These are phyloP conservation scores for Nigrospora sphaerica DNA, from an alignment of 2,329 filamentous ascomycete species.

Conservation along the genomic window DNA sequence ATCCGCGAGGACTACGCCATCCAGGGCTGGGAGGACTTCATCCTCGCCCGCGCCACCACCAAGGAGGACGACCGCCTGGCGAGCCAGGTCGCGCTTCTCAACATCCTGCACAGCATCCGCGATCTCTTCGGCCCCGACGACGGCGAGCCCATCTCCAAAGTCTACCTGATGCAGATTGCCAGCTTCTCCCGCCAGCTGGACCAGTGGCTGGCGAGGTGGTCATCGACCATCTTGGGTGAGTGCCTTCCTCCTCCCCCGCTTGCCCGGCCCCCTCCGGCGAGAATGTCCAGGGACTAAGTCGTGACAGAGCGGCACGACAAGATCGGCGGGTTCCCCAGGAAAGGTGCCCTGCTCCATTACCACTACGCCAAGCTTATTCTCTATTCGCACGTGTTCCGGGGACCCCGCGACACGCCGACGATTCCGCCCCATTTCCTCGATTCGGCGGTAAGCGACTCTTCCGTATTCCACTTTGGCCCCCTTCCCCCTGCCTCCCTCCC, in stretches of 20 bases:
- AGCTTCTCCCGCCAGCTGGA: slow-evolving; percentile 26
- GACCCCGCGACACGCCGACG: slow-evolving; percentile 20
- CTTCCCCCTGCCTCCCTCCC: too few relatives aligned
- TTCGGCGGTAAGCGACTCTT: slow-evolving; percentile 11
- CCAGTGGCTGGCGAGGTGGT: slow-evolving; percentile 29
- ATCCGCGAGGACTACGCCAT: slow-evolving; percentile 52
- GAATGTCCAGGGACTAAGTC: slow-evolving; percentile 24
- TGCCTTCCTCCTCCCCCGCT: slow-evolving; percentile 4
- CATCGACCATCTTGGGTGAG: slow-evolving; percentile 19
- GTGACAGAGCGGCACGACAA: slow-evolving; percentile 29
- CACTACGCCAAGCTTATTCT: slow-evolving; percentile 35
- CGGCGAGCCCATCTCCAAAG: slow-evolving; percentile 38
- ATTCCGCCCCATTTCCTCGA: slow-evolving; percentile 27
- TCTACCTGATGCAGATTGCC: slow-evolving; percentile 39
- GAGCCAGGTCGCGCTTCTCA: slow-evolving; percentile 50
- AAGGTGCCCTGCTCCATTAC: slow-evolving; percentile 29
- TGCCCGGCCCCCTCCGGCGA: too few relatives aligned
- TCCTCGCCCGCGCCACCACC: slow-evolving; percentile 42
- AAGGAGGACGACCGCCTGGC: slow-evolving; percentile 48
- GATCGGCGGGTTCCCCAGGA: slow-evolving; percentile 31
- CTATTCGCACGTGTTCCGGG: slow-evolving; percentile 33
- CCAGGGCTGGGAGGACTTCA: slow-evolving; percentile 48
- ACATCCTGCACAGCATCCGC: slow-evolving; percentile 47
- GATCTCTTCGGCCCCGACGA: slow-evolving; percentile 49
- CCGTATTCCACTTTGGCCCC: too few relatives aligned